Base-by-base conservation (phyloP, 1,139 yeast genomes). In the Candida pseudocylindracea region DNA sequence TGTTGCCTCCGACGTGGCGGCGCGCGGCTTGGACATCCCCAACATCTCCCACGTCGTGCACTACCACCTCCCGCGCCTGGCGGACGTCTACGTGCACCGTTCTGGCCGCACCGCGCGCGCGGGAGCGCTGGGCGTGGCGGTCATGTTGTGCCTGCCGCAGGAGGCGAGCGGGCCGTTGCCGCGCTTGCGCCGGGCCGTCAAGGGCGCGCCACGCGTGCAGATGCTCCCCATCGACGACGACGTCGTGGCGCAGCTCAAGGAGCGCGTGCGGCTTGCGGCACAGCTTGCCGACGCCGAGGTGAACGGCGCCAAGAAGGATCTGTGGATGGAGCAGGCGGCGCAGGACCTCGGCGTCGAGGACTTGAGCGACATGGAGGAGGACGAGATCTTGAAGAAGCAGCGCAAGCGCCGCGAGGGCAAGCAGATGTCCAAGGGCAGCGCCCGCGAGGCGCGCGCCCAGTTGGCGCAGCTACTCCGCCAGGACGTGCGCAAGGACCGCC, bases 21-120 rank as follows among this genome's bases (percentile, higher is more conserved):
- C 99, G 7, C 70, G 99, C 58, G 99, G 99, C 38, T 63, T 91
- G 38, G 99, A 91, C 60, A 81, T 91, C 37, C 78, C 93, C 2
- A 66, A 67, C 32, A 85, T 91, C 34, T 78, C 83, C 45, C 98
- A 88, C 50, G 98, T 91, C 30, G 81, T 88, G 10, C 98, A 88
- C 50, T 88, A 88, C 46, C 96, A 88, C 53, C 60, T 91, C 39
- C 98, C 99, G 9, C 64, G 96, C 40, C 66, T 93, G 8, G 96
- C 96, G 0, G 98, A 91, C 49, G 72, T 83, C 35, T 88, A 88
- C 48, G 74, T 88, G 40, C 99, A 88, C 53, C 67, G 99, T 50
- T 80, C 95, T 2, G 99, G 99, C 39, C 72, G 99, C 64, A 91
- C 98, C 13, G 98, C 93, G 0, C 76, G 99, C 60, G 95, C 93